phyloP scores from a whole-genome alignment of 129 eudicot genomes.

The carrot (Daucus carota) region DNA sequence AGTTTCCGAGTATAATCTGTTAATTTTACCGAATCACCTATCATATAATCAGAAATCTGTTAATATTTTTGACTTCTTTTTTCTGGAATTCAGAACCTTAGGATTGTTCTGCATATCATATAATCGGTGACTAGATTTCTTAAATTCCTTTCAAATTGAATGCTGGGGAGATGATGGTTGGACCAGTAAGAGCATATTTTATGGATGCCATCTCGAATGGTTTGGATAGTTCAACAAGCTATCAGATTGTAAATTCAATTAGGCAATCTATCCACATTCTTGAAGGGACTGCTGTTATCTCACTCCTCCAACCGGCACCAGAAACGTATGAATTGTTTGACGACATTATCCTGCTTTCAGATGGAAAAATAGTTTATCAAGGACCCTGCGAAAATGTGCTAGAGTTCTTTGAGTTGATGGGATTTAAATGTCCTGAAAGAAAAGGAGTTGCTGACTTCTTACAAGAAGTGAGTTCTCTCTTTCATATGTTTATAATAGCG shows the following conservation, averaged over 20 bases:
- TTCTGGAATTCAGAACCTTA: neutral
- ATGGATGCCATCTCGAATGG: slow-evolving; percentile 84
- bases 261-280: slow-evolving; percentile 62
- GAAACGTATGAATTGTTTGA: slow-evolving; percentile 69
- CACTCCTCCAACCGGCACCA: slow-evolving; percentile 76
- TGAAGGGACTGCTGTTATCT: slow-evolving; percentile 53
- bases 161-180: slow-evolving; percentile 74
- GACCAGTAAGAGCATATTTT: slow-evolving; percentile 67
- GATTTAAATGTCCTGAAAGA: slow-evolving; percentile 68
- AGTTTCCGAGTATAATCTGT: too few species aligned
- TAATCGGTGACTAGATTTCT: too few species aligned
- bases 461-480: slow-evolving; percentile 48
- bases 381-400: slow-evolving; percentile 63
- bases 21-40: too few species aligned
- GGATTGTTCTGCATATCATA: neutral
- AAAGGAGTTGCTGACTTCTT: slow-evolving; percentile 74
- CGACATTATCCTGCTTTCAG: slow-evolving; percentile 65
- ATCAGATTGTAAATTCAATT: slow-evolving; percentile 58
- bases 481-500: neutral
- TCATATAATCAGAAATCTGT: too few species aligned
- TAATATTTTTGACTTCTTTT: neutral
- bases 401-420: slow-evolving; percentile 58
- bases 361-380: slow-evolving; percentile 67
- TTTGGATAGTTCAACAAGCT: slow-evolving; percentile 68
- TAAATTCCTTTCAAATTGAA: too few species aligned